Evolutionary conservation across 345 rosid species (phyloP).

Genomic region (Erodium maritimum): DNA sequence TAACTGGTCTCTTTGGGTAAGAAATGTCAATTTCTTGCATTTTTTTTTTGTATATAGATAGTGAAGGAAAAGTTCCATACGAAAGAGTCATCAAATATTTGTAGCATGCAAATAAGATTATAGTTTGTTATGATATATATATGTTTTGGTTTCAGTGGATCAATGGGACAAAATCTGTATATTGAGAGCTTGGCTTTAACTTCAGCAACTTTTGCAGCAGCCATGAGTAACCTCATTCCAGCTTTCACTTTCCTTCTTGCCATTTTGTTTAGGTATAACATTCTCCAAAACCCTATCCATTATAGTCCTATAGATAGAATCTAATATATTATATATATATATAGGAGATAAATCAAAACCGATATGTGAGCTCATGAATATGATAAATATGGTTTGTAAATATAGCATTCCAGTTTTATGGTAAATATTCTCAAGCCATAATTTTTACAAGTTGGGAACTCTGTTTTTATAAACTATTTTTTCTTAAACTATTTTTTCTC

Average conservation of each 20-base stretch:
- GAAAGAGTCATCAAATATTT: background rate
- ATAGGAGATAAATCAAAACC: no score
- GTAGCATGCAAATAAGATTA: background rate
- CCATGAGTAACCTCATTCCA: conserved; percentile 38
- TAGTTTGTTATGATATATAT: background rate
- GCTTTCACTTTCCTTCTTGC: conserved; percentile 43
- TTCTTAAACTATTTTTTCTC: no score
- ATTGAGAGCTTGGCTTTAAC: conserved; percentile 35
- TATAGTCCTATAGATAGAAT: background rate
- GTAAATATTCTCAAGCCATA: no score
- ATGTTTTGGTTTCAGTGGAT: conserved; percentile 15
- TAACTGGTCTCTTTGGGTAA: conserved; percentile 42
- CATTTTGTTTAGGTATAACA: conserved; percentile 30
- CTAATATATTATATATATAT: background rate
- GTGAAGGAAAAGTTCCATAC: background rate
- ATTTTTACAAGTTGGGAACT: no score
- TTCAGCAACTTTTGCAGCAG: conserved; percentile 40
- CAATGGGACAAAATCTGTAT: conserved; percentile 23
- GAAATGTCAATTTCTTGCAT: background rate
- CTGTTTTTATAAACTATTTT: no score
- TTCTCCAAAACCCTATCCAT: no score
- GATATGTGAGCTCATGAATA: no score
- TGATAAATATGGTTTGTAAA: no score
- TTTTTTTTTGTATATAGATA: background rate
- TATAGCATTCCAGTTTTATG: no score